A percentile compares a stretch with the other conserved stretches of the same genome.
Evolutionary conservation across 257 asterid genomes (phyloP).

Genomic region (Linaria vulgaris): DNA sequence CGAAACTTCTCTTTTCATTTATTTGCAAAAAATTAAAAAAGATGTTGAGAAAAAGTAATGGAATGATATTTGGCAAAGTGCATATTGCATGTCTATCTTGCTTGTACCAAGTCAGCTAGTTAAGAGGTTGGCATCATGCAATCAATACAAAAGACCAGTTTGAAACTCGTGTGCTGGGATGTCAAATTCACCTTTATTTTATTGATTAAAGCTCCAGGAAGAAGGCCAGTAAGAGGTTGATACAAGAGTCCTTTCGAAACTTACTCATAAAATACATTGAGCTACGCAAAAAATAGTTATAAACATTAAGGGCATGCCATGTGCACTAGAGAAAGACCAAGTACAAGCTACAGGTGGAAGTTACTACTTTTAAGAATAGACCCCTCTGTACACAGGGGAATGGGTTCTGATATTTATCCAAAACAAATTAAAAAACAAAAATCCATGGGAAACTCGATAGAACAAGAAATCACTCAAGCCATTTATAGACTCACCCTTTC

Average conservation of each 20-base stretch:
- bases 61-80: not conserved
- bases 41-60: not conserved
- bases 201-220: slow-evolving; percentile 6
- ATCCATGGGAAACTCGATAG: not conserved
- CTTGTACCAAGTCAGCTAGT: slow-evolving; percentile 6
- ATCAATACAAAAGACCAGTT: not conserved
- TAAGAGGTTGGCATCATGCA: not conserved
- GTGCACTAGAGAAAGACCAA: slow-evolving; percentile 5
- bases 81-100: not conserved
- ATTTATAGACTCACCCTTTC: slow-evolving; percentile 74
- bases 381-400: not conserved
- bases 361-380: not conserved
- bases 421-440: not conserved
- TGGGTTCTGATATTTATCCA: slow-evolving; percentile 11
- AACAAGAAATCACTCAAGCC: not conserved
- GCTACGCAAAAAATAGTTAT: too few species aligned
- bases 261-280: slow-evolving; percentile 10
- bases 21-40: not conserved
- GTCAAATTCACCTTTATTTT: not conserved
- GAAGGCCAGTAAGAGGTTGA: not conserved
- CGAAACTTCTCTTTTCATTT: too few species aligned
- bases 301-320: slow-evolving; percentile 9
- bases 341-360: not conserved
- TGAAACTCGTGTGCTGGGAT: slow-evolving; percentile 10
- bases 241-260: not conserved